Evolutionary conservation across 2,329 filamentous ascomycete species (phyloP).

Genomic region (Beauveria asiatica): DNA sequence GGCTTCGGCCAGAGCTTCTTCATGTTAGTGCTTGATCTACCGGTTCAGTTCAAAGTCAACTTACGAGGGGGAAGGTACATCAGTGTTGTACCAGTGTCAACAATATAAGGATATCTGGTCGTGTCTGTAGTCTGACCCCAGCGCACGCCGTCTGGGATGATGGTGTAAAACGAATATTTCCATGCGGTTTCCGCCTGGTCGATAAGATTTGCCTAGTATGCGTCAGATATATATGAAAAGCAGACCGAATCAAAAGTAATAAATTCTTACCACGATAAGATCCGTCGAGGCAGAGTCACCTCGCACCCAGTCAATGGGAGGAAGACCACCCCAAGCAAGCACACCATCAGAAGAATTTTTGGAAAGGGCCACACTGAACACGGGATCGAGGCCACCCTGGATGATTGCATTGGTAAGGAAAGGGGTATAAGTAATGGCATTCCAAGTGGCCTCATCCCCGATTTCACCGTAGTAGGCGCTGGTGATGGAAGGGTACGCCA

Average conservation of each 20-base stretch:
- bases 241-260: too few relatives aligned
- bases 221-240: constrained; percentile 3
- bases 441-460: constrained; percentile 29
- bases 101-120: constrained; percentile 39
- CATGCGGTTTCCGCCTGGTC: constrained; percentile 29
- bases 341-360: constrained; percentile 38
- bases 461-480: constrained; percentile 36
- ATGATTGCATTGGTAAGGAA: constrained; percentile 40
- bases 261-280: constrained; percentile 36
- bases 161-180: constrained; percentile 44
- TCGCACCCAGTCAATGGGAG: constrained; percentile 26
- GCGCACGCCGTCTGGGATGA: constrained; percentile 39
- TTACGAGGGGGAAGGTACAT: constrained; percentile 41
- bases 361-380: constrained; percentile 40
- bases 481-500: constrained; percentile 42
- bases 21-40: background rate
- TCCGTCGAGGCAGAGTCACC: constrained; percentile 27
- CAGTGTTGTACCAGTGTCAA: constrained; percentile 45
- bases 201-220: constrained; percentile 35
- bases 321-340: constrained; percentile 39
- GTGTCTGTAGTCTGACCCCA: constrained; percentile 34
- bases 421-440: constrained; percentile 36
- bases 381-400: constrained; percentile 35
- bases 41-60: constrained; percentile 13
- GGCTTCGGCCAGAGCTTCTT: constrained; percentile 35